A percentile compares a stretch with the other conserved stretches of the same genome.
Conservation (phyloP, 164 flowering plant genomes). For the Chimonanthus praecox region DNA sequence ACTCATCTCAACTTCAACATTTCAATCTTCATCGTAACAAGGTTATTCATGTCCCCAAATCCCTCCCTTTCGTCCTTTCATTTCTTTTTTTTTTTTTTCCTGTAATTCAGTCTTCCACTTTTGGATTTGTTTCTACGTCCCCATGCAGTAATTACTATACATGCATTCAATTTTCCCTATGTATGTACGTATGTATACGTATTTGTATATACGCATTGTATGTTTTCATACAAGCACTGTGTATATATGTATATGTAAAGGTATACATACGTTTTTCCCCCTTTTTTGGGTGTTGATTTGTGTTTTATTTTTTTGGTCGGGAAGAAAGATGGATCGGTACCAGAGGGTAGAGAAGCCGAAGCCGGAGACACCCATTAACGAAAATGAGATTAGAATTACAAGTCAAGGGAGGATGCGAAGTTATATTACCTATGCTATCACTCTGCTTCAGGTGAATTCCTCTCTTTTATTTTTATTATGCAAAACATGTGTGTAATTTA, state of each 20-base stretch:
- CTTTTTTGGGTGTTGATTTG: neutral
- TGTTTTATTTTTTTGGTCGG: neutral
- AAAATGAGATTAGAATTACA: conserved; percentile 79
- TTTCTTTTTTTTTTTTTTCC: too few relatives aligned
- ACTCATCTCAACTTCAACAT: neutral
- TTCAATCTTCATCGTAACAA: neutral
- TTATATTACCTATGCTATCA: conserved; percentile 82
- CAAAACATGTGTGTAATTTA: neutral
- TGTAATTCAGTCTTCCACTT: neutral
- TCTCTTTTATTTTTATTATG: too few relatives aligned
- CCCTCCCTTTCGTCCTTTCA: too few relatives aligned
- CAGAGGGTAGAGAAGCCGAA: conserved; percentile 83
- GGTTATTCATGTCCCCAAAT: neutral
- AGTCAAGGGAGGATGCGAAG: conserved; percentile 80
- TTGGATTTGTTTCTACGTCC: neutral
- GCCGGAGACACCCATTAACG: conserved; percentile 66
- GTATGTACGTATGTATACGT: neutral
- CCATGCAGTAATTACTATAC: neutral
- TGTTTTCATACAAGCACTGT: too few relatives aligned
- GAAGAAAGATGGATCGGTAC: conserved; percentile 72
- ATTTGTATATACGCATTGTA: neutral
- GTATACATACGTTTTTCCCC: neutral
- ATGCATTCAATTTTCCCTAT: neutral
- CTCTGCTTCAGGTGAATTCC: conserved; percentile 20
- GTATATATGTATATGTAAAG: neutral